Evolutionary conservation across 2,329 filamentous ascomycete species (phyloP), one percentile per base, ranked within the genome.

Genomic region (Basipetospora chlamydospora): DNA sequence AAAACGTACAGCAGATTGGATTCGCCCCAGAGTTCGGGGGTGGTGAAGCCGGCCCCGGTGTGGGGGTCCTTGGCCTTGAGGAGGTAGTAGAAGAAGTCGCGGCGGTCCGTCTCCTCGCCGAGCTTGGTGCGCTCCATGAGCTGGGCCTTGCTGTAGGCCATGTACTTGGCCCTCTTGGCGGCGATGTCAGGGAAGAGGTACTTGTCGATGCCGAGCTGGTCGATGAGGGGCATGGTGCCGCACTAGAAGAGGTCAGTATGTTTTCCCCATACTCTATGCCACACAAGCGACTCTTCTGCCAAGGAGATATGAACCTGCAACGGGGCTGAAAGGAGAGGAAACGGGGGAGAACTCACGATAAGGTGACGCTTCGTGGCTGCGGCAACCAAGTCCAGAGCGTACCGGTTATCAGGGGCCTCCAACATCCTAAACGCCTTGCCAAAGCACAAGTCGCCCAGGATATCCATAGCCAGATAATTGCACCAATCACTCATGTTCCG

Each of bases 41-140:
- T 76, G 28, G 63, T 67, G 48, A 82, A 77, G 2, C 74, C 74
- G 39, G 70, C 64, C 36, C 77, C 77, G 0, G 77, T 81, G 49
- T 82, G 77, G 10, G 77, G 77, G 44, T 84, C 79, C 26, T 70
- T 70, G 6, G 79, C 78, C 48, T 76, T 77, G 41, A 84, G 67
- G 9, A 85, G 66, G 52, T 83, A 76, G 55, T 81, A 77, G 59
- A 84, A 83, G 60, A 84, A 83, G 50, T 84, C 80, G 39, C 77
- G 73, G 23, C 78, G 76, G 46, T 73, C 75, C 33, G 68, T 75
- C 44, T 70, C 73, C 44, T 74, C 73, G 20, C 76, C 76, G 18
- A 78, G 59, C 42, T 74, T 72, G 33, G 76, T 80, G 17, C 78
- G 68, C 47, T 81, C 72, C 11, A 67, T 67, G 28, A 80, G 66